A percentile compares a stretch with the other conserved stretches of the same genome.
Conservation (phyloP, 768 basidiomycete species). For the Tricholoma furcatifolium region DNA sequence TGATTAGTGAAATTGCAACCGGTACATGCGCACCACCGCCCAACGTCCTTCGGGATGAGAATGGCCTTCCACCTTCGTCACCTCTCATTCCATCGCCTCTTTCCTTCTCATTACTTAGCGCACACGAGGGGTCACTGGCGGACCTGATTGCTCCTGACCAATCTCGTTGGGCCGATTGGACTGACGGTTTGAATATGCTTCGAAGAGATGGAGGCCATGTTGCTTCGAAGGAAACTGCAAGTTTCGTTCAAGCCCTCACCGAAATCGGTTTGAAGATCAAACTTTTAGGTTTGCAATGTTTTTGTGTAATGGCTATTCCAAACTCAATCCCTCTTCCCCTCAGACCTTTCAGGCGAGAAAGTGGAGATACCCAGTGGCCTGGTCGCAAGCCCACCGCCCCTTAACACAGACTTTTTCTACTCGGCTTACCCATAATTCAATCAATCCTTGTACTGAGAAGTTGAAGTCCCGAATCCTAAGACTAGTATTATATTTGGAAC, state of each 20-base stretch:
- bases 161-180: slow-evolving; percentile 90
- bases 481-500: too few species aligned
- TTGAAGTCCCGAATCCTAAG: too few species aligned
- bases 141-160: slow-evolving; percentile 79
- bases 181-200: slow-evolving; percentile 88
- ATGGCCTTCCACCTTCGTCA: slow-evolving; percentile 53
- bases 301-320: background rate
- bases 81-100: slow-evolving; percentile 61
- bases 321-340: slow-evolving; percentile 6
- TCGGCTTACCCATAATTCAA: too few species aligned
- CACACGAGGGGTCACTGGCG: slow-evolving; percentile 69
- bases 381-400: slow-evolving; percentile 74
- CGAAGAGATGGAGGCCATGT: slow-evolving; percentile 81
- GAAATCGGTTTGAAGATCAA: slow-evolving; percentile 93
- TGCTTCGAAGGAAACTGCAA: slow-evolving; percentile 80
- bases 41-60: slow-evolving; percentile 59
- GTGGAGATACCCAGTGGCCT: slow-evolving; percentile 86
- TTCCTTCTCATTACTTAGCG: slow-evolving; percentile 74
- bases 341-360: slow-evolving; percentile 86
- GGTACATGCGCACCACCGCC: slow-evolving; percentile 72
- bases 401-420: slow-evolving; percentile 83
- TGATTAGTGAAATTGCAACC: slow-evolving; percentile 78
- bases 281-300: slow-evolving; percentile 60
- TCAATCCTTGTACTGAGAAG: too few species aligned
- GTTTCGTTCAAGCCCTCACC: slow-evolving; percentile 82